Percentiles rank a stretch among this genome's conserved stretches.
phyloP scores from a whole-genome alignment of 1,284 basidiomycete genomes.

The Trichosporon sp. region DNA sequence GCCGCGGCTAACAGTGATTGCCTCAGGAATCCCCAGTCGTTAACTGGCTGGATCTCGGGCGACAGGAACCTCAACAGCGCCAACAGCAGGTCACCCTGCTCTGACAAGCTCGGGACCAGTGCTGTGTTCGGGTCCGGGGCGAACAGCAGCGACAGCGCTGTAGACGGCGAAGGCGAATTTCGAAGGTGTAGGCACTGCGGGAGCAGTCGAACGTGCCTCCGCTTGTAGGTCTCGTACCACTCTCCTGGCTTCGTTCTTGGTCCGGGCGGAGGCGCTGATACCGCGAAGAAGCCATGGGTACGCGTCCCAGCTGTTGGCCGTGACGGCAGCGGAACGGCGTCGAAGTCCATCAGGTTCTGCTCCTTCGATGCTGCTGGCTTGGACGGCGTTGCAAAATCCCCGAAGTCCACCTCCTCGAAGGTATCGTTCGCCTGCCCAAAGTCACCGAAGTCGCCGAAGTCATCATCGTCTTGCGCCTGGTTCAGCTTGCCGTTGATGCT shows the following conservation, averaged over 20 bases:
- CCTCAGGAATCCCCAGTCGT: slow-evolving; percentile 66
- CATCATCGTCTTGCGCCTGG: slow-evolving; percentile 36
- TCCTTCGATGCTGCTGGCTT: slow-evolving; percentile 35
- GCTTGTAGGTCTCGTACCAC: slow-evolving; percentile 49
- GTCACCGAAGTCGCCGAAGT: slow-evolving; percentile 54
- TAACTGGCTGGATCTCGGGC: slow-evolving; percentile 64
- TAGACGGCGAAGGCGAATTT: slow-evolving; percentile 64
- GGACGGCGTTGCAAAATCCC: slow-evolving; percentile 65
- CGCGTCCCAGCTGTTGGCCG: slow-evolving; percentile 35
- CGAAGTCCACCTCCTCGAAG: slow-evolving; percentile 78
- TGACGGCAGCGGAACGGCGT: slow-evolving; percentile 54
- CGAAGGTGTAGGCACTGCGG: slow-evolving; percentile 49
- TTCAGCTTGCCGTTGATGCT: slow-evolving; percentile 16
- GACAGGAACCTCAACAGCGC: slow-evolving; percentile 66
- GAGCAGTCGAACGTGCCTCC: slow-evolving; percentile 43
- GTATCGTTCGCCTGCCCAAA: slow-evolving; percentile 45
- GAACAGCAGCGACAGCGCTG: slow-evolving; percentile 61
- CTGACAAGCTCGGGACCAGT: slow-evolving; percentile 37
- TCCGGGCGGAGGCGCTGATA: slow-evolving; percentile 37
- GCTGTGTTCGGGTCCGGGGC: slow-evolving; percentile 57
- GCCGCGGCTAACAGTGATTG: slow-evolving; percentile 73
- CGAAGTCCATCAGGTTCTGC: slow-evolving; percentile 55
- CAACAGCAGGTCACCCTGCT: slow-evolving; percentile 45
- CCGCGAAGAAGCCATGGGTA: slow-evolving; percentile 55
- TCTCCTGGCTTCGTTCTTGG: slow-evolving; percentile 36